phyloP scores from a whole-genome alignment of 2,329 filamentous ascomycete genomes.

The Alternaria novae-zelandiae region DNA sequence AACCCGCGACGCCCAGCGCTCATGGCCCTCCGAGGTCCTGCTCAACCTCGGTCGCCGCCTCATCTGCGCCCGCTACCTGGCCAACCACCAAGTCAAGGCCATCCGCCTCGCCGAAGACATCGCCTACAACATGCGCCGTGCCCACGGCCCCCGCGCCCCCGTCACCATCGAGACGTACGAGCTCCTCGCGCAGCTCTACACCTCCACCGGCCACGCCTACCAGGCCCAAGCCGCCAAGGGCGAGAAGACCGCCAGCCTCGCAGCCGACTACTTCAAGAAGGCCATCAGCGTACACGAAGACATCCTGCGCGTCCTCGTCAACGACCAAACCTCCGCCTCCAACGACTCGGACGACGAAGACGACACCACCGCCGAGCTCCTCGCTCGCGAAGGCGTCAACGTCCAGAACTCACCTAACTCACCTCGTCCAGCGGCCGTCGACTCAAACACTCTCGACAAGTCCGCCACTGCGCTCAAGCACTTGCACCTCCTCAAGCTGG shows the following conservation, averaged over 20 bases:
- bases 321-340: conserved; percentile 14
- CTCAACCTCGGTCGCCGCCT: conserved; percentile 61
- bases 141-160: conserved; percentile 57
- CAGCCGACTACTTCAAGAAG: conserved; percentile 50
- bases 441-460: conserved; percentile 24
- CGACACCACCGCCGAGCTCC: conserved; percentile 46
- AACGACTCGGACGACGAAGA: conserved; percentile 43
- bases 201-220: conserved; percentile 47
- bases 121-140: conserved; percentile 62
- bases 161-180: conserved; percentile 59
- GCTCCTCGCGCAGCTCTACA: conserved; percentile 59
- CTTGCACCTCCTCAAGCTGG: conserved; percentile 46
- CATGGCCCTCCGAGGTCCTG: conserved; percentile 49
- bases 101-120: conserved; percentile 59
- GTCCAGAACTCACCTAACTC: conserved; percentile 24
- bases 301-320: conserved; percentile 41
- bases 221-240: conserved; percentile 44
- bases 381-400: conserved; percentile 44
- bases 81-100: conserved; percentile 51
- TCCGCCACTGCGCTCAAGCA: conserved; percentile 42
- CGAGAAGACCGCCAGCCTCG: conserved; percentile 45
- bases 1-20: conserved; percentile 41
- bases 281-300: conserved; percentile 41
- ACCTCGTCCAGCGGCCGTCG: background rate
- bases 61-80: conserved; percentile 60